A percentile compares a stretch with the other conserved stretches of the same genome.
These are phyloP conservation scores for Emmonsiellopsis sp. DNA, from an alignment of 2,329 filamentous ascomycete genomes.

Conservation along the genomic window DNA sequence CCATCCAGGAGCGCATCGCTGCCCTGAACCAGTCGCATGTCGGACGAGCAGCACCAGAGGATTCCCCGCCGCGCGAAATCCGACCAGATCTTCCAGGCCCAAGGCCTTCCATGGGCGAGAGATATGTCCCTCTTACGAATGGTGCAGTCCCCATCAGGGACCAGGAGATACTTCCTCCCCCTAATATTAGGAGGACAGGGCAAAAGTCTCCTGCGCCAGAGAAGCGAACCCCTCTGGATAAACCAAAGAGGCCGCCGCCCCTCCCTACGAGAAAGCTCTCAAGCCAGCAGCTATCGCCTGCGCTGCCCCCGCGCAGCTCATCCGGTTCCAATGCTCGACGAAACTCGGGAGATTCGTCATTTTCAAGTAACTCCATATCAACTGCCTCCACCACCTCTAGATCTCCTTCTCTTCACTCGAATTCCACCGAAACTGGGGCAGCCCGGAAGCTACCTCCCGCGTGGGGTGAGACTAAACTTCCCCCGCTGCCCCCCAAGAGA, in stretches of 20 bases:
- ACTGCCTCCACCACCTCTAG: constrained; percentile 29
- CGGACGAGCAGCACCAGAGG: constrained; percentile 23
- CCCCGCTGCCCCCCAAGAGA: constrained; percentile 44
- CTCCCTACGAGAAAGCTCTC: constrained; percentile 36
- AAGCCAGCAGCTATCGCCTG: constrained; percentile 29
- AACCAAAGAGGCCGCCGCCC: constrained; percentile 28
- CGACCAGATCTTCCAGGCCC: constrained; percentile 18
- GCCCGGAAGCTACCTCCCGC: constrained; percentile 41
- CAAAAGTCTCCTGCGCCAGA: constrained; percentile 11
- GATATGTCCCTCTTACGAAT: constrained; percentile 4
- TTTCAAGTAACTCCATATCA: constrained; percentile 41
- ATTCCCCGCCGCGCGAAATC: constrained; percentile 16
- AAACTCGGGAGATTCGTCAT: constrained; percentile 41
- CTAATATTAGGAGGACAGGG: constrained; percentile 18
- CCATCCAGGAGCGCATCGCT: constrained; percentile 38
- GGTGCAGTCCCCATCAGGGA: background rate
- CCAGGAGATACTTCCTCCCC: constrained; percentile 10
- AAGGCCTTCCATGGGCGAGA: constrained; percentile 16
- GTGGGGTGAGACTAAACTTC: constrained; percentile 46
- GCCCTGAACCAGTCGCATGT: constrained; percentile 36
- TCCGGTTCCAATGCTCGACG: constrained; percentile 26
- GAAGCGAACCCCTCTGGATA: constrained; percentile 9
- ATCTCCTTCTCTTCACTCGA: constrained; percentile 20
- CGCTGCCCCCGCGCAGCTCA: constrained; percentile 39
- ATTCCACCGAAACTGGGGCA: constrained; percentile 9